phyloP scores from a whole-genome alignment of 1,139 yeast species.

The Suhomyces coccinellae region DNA sequence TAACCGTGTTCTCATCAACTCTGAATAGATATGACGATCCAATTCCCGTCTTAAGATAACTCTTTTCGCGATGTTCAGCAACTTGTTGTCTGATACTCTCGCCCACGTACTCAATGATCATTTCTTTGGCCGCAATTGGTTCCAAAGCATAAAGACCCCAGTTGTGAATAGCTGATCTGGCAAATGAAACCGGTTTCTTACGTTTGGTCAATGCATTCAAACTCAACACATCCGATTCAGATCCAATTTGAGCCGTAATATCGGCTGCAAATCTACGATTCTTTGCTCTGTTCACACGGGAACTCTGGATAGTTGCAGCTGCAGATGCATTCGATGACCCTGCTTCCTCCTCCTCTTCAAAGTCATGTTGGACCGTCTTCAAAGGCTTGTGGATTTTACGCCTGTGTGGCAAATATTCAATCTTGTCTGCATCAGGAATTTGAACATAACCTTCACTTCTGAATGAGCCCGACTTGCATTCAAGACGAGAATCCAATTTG shows the following conservation, averaged over 20 bases:
- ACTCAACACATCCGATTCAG: conserved; percentile 78
- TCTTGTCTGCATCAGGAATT: conserved; percentile 70
- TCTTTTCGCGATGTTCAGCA: conserved; percentile 88
- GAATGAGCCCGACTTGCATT: conserved; percentile 60
- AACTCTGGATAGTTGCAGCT: conserved; percentile 48
- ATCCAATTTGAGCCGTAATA: conserved; percentile 78
- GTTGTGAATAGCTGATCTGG: conserved; percentile 93
- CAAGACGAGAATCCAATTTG: conserved; percentile 38
- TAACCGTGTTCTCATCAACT: conserved; percentile 90
- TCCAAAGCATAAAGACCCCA: conserved; percentile 98
- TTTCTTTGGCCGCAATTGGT: conserved; percentile 90
- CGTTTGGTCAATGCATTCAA: conserved; percentile 80
- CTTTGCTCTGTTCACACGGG: conserved; percentile 85
- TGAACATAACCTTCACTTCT: conserved; percentile 74
- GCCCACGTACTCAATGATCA: conserved; percentile 99
- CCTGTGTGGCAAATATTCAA: conserved; percentile 78
- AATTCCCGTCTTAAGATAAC: conserved; percentile 85
- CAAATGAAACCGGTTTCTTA: conserved; percentile 92
- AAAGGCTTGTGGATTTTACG: conserved; percentile 54
- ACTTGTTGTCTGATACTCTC: conserved; percentile 92
- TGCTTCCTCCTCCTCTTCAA: conserved; percentile 42
- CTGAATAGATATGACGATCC: conserved; percentile 93
- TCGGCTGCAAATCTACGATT: conserved; percentile 91
- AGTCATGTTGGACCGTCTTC: conserved; percentile 59
- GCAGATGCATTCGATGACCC: conserved; percentile 22